phyloP scores from a whole-genome alignment of 768 basidiomycete species.

The Suillus discolor region DNA sequence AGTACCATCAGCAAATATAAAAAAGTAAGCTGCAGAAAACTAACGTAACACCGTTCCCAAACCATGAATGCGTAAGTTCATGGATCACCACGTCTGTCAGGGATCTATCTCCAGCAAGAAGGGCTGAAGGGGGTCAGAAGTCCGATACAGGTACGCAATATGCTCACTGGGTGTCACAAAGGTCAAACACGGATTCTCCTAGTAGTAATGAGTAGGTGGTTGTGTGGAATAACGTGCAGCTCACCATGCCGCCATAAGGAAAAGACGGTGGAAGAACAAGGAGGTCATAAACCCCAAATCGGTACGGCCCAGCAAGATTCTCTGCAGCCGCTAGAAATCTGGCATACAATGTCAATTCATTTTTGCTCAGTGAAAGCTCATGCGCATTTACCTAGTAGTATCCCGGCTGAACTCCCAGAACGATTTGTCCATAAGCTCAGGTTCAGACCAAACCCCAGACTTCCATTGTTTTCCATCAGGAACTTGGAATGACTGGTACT shows the following conservation, averaged over 20 bases:
- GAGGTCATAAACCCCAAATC: slow-evolving; percentile 58
- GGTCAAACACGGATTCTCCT: slow-evolving; percentile 57
- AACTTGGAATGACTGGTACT: slow-evolving; percentile 44
- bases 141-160: neutral
- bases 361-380: neutral
- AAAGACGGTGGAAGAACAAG: slow-evolving; percentile 60
- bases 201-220: neutral
- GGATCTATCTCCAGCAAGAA: slow-evolving; percentile 59
- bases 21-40: slow-evolving; percentile 11
- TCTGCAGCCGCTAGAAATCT: slow-evolving; percentile 54
- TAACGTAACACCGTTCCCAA: slow-evolving; percentile 54
- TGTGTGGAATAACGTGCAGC: slow-evolving; percentile 10
- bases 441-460: slow-evolving; percentile 64
- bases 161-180: slow-evolving; percentile 54
- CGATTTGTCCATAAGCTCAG: slow-evolving; percentile 49
- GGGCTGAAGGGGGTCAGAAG: slow-evolving; percentile 30
- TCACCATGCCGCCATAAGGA: slow-evolving; percentile 57
- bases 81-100: slow-evolving; percentile 58
- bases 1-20: slow-evolving; percentile 1
- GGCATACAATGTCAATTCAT: neutral
- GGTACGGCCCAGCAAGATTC: slow-evolving; percentile 49
- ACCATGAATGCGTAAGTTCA: slow-evolving; percentile 57
- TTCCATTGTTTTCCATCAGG: slow-evolving; percentile 48
- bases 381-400: slow-evolving; percentile 42
- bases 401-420: slow-evolving; percentile 63